These are phyloP conservation scores for Phyllosticta citribraziliensis DNA, from an alignment of 2,329 filamentous ascomycete genomes.

Conservation along the genomic window DNA sequence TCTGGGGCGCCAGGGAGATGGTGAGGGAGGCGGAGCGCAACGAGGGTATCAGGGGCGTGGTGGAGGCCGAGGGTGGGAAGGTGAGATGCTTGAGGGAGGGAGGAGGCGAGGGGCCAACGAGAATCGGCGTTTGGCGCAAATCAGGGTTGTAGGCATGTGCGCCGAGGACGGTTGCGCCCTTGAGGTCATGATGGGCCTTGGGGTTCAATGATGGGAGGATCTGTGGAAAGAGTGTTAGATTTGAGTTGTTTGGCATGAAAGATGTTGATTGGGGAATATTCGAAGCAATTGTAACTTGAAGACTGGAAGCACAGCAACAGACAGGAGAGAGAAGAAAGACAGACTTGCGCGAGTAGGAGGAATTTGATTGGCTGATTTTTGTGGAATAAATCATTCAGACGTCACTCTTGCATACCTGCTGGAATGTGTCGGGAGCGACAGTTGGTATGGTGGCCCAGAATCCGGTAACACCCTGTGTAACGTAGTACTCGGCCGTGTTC, in stretches of 20 bases:
- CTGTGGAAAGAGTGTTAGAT: conserved; percentile 16
- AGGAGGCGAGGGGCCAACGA: conserved; percentile 34
- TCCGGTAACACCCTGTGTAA: conserved; percentile 42
- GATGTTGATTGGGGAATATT: background rate
- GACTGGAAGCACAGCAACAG: background rate
- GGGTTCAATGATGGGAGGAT: conserved; percentile 40
- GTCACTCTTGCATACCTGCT: conserved; percentile 25
- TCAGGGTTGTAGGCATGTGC: conserved; percentile 50
- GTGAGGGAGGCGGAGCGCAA: conserved; percentile 31
- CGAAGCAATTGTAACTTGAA: background rate
- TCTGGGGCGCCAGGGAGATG: conserved; percentile 40
- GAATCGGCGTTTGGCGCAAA: conserved; percentile 36
- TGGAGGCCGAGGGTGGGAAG: conserved; percentile 39
- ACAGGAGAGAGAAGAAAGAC: background rate
- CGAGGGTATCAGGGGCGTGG: conserved; percentile 31
- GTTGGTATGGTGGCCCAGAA: conserved; percentile 48
- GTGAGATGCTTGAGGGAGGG: conserved; percentile 40
- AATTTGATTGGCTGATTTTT: background rate
- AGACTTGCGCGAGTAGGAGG: background rate
- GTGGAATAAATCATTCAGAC: background rate
- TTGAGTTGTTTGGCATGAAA: background rate
- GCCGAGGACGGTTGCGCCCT: conserved; percentile 43
- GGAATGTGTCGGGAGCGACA: conserved; percentile 36
- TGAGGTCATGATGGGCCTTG: conserved; percentile 24
- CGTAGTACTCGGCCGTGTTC: conserved; percentile 39